These are phyloP conservation scores for Aspergillus panamensis DNA, from an alignment of 495 filamentous ascomycete genomes.

Conservation along the genomic window DNA sequence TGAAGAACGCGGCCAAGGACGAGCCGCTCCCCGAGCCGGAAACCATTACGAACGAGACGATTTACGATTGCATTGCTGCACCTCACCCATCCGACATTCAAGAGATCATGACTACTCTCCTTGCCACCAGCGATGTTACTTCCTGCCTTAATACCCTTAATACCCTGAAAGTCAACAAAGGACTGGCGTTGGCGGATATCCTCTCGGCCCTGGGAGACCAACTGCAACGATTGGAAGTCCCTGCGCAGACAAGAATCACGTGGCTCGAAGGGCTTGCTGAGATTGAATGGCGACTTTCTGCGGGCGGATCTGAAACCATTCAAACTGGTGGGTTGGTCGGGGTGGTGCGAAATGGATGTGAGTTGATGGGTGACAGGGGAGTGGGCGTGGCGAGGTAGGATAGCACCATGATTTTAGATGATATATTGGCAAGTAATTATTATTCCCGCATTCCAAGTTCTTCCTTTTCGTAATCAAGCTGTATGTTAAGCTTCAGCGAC, in stretches of 20 bases:
- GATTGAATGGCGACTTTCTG: constrained; percentile 84
- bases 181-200: constrained; percentile 92
- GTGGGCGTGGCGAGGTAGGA: neutral
- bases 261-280: constrained; percentile 93
- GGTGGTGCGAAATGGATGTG: constrained; percentile 80
- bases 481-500: no score
- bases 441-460: no score
- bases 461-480: neutral
- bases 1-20: constrained; percentile 58
- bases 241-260: constrained; percentile 76
- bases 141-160: constrained; percentile 83
- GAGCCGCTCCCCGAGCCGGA: constrained; percentile 57
- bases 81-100: constrained; percentile 87
- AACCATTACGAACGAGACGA: constrained; percentile 81
- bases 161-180: constrained; percentile 76
- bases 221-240: constrained; percentile 77
- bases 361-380: constrained; percentile 52
- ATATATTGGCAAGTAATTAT: neutral
- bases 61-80: constrained; percentile 96
- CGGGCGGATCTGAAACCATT: constrained; percentile 81
- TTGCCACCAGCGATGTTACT: constrained; percentile 79
- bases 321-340: constrained; percentile 93
- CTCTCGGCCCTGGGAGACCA: constrained; percentile 81
- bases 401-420: neutral
- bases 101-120: constrained; percentile 76